Percentiles rank a stretch among this genome's conserved stretches.
Evolutionary conservation across 2,329 filamentous ascomycete genomes (phyloP).

Genomic region (Fusarium brachygibbosum): DNA sequence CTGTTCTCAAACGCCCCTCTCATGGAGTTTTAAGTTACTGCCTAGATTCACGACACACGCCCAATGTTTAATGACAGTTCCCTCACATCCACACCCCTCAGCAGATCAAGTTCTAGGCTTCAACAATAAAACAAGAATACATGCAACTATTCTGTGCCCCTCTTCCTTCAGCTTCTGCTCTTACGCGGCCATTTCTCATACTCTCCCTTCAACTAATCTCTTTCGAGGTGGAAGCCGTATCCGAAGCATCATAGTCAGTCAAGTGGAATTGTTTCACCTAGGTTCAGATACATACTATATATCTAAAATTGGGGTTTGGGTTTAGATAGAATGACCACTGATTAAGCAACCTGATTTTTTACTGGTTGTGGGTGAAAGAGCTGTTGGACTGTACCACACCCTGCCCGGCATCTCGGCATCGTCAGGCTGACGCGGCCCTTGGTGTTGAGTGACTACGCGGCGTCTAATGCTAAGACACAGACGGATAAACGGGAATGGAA

Average conservation of each 20-base stretch:
- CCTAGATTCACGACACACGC: slow-evolving; percentile 3
- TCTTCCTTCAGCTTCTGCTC: not conserved
- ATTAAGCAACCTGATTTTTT: not conserved
- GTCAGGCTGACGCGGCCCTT: slow-evolving; percentile 45
- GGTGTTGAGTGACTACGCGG: slow-evolving; percentile 31
- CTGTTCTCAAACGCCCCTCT: not conserved
- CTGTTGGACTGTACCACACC: slow-evolving; percentile 21
- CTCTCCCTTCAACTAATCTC: not conserved
- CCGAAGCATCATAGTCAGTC: not conserved
- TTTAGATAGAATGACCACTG: not conserved
- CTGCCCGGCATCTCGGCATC: slow-evolving; percentile 38
- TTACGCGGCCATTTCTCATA: slow-evolving; percentile 2
- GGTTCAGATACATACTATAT: not conserved
- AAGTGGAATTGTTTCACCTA: not conserved
- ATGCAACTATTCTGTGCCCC: not conserved
- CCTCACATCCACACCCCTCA: not conserved
- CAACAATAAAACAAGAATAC: slow-evolving; percentile 15
- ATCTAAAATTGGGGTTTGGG: not conserved
- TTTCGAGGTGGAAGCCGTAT: not conserved
- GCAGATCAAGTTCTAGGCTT: slow-evolving; percentile 18
- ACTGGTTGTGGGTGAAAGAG: not conserved
- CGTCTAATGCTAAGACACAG: slow-evolving; percentile 11
- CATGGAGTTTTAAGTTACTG: slow-evolving; percentile 9
- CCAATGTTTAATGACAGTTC: not conserved
- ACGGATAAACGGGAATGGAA: slow-evolving; percentile 27